A percentile compares a stretch with the other conserved stretches of the same genome.
Conservation (phyloP, 495 filamentous ascomycete genomes). For the Penicillium steckii region DNA sequence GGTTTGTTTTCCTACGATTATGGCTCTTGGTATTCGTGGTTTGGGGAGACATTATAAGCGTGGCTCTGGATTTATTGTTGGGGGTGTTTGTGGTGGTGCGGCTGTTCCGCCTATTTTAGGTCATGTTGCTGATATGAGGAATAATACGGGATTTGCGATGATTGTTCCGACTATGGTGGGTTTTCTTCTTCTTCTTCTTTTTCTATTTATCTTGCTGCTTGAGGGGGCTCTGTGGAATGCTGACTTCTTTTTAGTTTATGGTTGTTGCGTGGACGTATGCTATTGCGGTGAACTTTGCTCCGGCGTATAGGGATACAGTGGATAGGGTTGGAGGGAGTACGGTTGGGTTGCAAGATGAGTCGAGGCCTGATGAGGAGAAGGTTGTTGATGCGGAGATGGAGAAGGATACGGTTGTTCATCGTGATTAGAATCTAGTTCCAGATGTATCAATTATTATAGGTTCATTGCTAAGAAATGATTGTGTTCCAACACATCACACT, state of each 20-base stretch:
- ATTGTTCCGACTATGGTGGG: conserved; percentile 57
- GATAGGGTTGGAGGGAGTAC: conserved; percentile 57
- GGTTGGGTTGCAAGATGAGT: conserved; percentile 45
- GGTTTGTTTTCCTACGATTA: conserved; percentile 62
- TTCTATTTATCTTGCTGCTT: too few relatives aligned
- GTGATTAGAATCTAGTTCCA: neutral
- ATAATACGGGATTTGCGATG: conserved; percentile 51
- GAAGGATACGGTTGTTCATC: conserved; percentile 9
- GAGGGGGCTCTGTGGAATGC: too few relatives aligned
- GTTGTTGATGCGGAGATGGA: conserved; percentile 10
- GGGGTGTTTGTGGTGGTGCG: conserved; percentile 56
- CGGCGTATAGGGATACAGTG: conserved; percentile 55
- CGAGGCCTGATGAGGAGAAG: conserved; percentile 26
- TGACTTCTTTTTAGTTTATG: conserved; percentile 32
- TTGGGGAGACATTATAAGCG: conserved; percentile 59
- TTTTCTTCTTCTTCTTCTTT: too few relatives aligned
- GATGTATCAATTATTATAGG: too few relatives aligned
- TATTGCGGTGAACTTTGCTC: conserved; percentile 61
- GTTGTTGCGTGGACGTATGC: conserved; percentile 59
- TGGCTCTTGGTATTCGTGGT: conserved; percentile 59
- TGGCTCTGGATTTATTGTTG: conserved; percentile 57
- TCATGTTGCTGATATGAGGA: conserved; percentile 46
- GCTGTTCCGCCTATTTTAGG: conserved; percentile 51
- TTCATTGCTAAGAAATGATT: too few relatives aligned
- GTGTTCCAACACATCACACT: too few relatives aligned